phyloP scores from a whole-genome alignment of 257 asterid species.

The Rhazya stricta region DNA sequence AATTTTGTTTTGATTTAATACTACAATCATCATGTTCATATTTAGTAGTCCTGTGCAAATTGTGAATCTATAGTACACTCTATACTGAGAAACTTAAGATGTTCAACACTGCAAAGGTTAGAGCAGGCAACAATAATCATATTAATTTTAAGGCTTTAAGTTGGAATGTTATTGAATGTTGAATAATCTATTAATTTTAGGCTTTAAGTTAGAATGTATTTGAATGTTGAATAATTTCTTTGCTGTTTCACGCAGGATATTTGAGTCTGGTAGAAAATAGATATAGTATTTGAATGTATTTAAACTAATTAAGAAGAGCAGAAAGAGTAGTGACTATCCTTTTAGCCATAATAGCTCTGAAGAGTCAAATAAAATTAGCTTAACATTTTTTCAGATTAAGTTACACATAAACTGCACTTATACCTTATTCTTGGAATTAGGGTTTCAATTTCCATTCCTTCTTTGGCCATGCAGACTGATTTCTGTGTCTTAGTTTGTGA shows the following conservation, averaged over 20 bases:
- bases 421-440: background rate
- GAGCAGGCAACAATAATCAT: background rate
- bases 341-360: background rate
- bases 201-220: background rate
- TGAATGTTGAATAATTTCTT: background rate
- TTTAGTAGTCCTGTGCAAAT: background rate
- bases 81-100: background rate
- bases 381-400: background rate
- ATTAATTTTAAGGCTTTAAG: background rate
- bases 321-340: background rate
- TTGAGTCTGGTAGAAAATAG: background rate
- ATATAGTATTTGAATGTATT: too few relatives aligned
- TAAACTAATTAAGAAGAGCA: background rate
- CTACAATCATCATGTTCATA: background rate
- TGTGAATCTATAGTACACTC: background rate
- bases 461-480: background rate
- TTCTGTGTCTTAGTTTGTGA: too few relatives aligned
- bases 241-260: background rate
- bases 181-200: background rate
- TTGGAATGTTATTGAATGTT: background rate
- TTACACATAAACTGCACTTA: background rate
- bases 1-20: background rate
- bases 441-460: background rate
- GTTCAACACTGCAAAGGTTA: background rate
- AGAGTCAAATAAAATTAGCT: background rate